Evolutionary conservation across 2,329 filamentous ascomycete genomes (phyloP), one percentile per base, ranked within the genome.

Genomic region (Akanthomyces dipterigenus): DNA sequence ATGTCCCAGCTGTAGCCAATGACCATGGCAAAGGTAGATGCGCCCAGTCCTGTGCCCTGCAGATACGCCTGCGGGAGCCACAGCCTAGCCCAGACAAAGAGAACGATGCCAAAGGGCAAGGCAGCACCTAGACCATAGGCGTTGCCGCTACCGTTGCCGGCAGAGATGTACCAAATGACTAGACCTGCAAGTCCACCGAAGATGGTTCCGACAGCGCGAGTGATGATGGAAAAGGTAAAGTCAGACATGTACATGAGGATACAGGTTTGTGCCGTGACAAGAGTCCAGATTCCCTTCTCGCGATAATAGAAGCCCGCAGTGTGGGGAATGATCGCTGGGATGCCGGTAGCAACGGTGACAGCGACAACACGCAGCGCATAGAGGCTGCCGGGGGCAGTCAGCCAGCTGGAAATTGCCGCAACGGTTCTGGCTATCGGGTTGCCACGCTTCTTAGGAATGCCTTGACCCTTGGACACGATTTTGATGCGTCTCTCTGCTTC

Each of bases 121-220:
- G 76, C 75, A 1, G 79, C 80, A 3, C 72, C 78, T 53, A 82
- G 68, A 0, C 80, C 80, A 24, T 81, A 82, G 0, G 80, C 73
- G 62, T 82, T 82, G 0, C 80, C 80, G 0, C 66, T 61, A 0
- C 80, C 80, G 28, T 67, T 67, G 0, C 79, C 80, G 1, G 80
- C 78, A 0, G 79, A 80, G 20, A 80, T 77, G 45, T 83, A 82
- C 80, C 80, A 83, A 1, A 75, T 75, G 0, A 77, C 67, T 66
- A 82, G 69, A 0, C 77, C 80, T 8, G 81, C 55, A 0, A 78
- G 65, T 16, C 80, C 80, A 0, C 80, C 80, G 11, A 79, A 62
- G 0, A 82, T 63, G 0, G 80, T 81, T 6, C 77, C 80, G 1
- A 75, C 56, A 0, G 68, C 66, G 24, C 80, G 72, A 1, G 73